A percentile compares a stretch with the other conserved stretches of the same genome.
These are phyloP conservation scores for Quercus berberidifolia DNA, from an alignment of 306 rosid genomes.

Conservation along the genomic window DNA sequence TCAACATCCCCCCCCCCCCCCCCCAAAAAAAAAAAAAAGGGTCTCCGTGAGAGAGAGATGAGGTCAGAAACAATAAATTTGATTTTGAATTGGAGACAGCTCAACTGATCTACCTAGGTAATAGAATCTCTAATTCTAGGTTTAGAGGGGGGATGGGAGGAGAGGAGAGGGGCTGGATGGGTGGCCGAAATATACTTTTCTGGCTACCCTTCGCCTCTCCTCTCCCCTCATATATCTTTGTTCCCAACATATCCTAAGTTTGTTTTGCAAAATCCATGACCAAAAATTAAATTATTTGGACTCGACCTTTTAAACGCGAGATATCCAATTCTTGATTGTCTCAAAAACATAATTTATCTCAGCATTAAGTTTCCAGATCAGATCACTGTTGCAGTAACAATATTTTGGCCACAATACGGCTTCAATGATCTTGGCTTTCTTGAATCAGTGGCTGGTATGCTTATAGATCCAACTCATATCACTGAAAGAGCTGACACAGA, in stretches of 20 bases:
- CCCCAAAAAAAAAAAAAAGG: not conserved
- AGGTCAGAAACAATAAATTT: not conserved
- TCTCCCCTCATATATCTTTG: too few species aligned
- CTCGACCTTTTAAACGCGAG: not conserved
- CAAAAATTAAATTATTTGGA: not conserved
- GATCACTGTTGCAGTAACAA: not conserved
- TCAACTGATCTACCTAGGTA: not conserved
- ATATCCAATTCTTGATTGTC: not conserved
- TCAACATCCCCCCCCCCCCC: too few species aligned
- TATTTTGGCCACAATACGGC: not conserved
- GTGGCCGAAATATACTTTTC: too few species aligned
- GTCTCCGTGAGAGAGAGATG: not conserved
- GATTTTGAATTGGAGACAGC: not conserved
- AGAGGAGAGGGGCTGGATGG: too few species aligned
- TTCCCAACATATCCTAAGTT: too few species aligned
- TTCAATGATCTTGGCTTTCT: not conserved
- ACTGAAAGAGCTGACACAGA: not conserved
- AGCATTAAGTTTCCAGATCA: not conserved
- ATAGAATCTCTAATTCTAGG: not conserved
- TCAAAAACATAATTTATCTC: not conserved
- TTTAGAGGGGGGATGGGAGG: too few species aligned
- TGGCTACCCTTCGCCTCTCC: too few species aligned
- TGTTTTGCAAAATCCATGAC: not conserved
- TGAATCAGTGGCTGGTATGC: not conserved
- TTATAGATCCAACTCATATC: not conserved